Base-by-base conservation (phyloP, 164 flowering plant genomes). In the Chloranthus sessilifolius region DNA sequence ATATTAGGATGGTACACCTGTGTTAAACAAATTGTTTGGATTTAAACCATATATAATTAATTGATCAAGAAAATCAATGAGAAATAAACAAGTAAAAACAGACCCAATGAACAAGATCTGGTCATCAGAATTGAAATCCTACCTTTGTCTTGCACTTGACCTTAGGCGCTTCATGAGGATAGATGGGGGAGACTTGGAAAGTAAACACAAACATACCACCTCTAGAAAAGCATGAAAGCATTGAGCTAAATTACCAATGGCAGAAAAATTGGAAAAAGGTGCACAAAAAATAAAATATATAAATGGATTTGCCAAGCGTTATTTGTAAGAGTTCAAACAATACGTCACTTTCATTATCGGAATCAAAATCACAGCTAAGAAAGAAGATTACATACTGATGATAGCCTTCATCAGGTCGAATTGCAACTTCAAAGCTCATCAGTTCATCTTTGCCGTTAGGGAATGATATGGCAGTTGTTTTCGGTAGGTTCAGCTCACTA, bases 141-240 rank as follows among this genome's bases (percentile, higher is more conserved):
- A 82, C 89, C 89, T 82, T 79, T 20, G 85, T 82, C 74, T 79
- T 79, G 74, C 89, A 82, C 62, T 82, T 82, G 44, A 82, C 89
- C 47, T 82, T 82, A 17, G 89, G 89, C 30, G 89, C 77, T 55
- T 82, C 85, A 17, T 82, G 85, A 26, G 89, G 89, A 41, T 82
- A 82, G 45, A 75, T 50, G 7, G 81, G 67, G 16, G 89, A 61
- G 31, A 79, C 81, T 52, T 75, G 74, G 57, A 82, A 77, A 25
- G 83, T 55, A 25, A 82, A 82, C 43, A 72, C 6, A 67, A 82
- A 82, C 11, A 50, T 70, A 24, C 85, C 88, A 42, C 79, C 81
- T 46, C 88, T 81, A 28, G 29, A 41, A 55, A 43, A 29, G 53
- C 31, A 3, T 7, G 19, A 2, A 41, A 41, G 4, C 44, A 41